Base-by-base conservation (phyloP, 495 filamentous ascomycete genomes). In the Bathelium albidoporum region DNA sequence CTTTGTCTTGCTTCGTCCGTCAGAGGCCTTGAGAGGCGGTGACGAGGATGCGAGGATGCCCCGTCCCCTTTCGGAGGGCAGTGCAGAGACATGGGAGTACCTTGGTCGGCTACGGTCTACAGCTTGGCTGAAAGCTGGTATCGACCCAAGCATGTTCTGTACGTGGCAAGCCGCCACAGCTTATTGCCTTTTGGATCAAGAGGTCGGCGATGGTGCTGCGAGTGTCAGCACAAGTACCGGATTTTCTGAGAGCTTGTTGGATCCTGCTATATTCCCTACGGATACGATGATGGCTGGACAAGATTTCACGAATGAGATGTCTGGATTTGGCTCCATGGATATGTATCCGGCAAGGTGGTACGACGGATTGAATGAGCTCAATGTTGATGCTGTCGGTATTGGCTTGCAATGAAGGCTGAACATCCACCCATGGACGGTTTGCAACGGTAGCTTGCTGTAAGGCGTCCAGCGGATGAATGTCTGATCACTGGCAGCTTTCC, bases 1-100 rank as follows among this genome's bases (percentile, higher is more conserved):
- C 59, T 65, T 62, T 32, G 59, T 59, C 5, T 55, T 65, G 5
- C 29, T 32, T 3, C 59, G 64, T 16, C 59, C 64, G 2, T 28
- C 60, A 10, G 64, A 60, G 9, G 59, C 36, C 5, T 12, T 65
- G 32, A 44, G 61, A 22, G 64, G 32, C 22, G 52, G 64, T 12
- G 59, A 34, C 5, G 39, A 39, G 9, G 59, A 34, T 36, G 32
- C 22, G 10, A 58, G 32, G 2, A 61, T 55, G 59, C 53, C 55
- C 32, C 64, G 64, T 18, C 64, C 64, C 20, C 32, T 65, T 16
- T 31, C 59, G 1, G 64, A 65, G 26, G 64, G 64, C 20, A 59
- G 64, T 32, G 43, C 53, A 32, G 64, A 65, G 32, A 59, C 59
- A 5, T 65, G 64, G 64, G 32, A 58, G 20, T 65, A 65, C 59